Evolutionary conservation across 257 asterid species (phyloP), one percentile per base, ranked within the genome.

Genomic region (Nicotiana paniculata): DNA sequence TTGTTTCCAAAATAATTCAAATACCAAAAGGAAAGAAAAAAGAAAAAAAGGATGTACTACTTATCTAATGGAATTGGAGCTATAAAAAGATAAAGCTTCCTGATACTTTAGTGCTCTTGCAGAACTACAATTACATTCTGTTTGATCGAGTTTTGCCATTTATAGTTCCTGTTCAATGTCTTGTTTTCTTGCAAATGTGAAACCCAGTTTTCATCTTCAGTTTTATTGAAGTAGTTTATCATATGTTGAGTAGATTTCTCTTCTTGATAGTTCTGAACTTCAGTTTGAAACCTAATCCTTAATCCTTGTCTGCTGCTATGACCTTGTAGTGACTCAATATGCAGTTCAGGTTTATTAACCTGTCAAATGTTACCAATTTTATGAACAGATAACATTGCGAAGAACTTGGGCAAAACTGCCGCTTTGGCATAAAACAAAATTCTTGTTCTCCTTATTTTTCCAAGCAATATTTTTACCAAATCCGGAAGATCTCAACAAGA

Each of bases 351-450:
- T 61, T 61, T 61, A 61, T 24, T 61, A 61, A 74, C 28, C 80
- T 75, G 53, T 51, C 26, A 75, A 74, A 51, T 28, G 15, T 51
- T 75, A 28, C 63, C 61, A 15, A 74, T 51, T 57, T 75, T 28
- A 15, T 75, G 63, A 64, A n/a, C 81, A 88, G 99, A 90, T 94
- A 83, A 96, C 98, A 4, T 87, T 96, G 84, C 84, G 84, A 89
- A 93, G 97, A 90, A 90, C 97, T 58, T 96, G 98, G 99, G 95
- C 91, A 2, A 88, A 83, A 85, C 90, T 96, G 99, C 94, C 98
- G 13, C 94, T 94, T 81, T 94, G 97, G 99, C 97, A 96, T 86
- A 94, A 93, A 90, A 90, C 90, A 13, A 94, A 91, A 88, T 82
- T 95, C 77, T 12, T 96, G 32, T 91, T 88, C 82, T 85, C 97